A percentile compares a stretch with the other conserved stretches of the same genome.
These are phyloP conservation scores for Sugiyamaella sp. DNA, from an alignment of 1,139 yeast genomes.

Conservation along the genomic window DNA sequence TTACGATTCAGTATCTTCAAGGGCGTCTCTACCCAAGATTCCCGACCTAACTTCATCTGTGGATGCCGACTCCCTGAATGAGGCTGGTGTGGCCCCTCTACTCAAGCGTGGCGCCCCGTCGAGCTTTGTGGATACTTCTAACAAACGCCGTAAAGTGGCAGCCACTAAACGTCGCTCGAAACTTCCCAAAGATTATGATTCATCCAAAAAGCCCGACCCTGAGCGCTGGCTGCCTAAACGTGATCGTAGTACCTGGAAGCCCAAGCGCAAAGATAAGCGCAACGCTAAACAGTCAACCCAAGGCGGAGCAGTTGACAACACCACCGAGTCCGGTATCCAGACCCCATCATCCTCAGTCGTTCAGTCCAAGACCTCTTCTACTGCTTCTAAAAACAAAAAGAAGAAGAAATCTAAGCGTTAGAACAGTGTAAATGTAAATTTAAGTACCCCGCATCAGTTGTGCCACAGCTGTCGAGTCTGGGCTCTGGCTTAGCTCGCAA, in stretches of 20 bases:
- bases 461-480: too few species aligned
- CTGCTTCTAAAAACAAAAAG: conserved; percentile 45
- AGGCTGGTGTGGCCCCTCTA: conserved; percentile 47
- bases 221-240: conserved; percentile 93
- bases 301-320: conserved; percentile 68
- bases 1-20: conserved; percentile 10
- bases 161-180: conserved; percentile 41
- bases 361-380: conserved; percentile 25
- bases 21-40: conserved; percentile 25
- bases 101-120: conserved; percentile 29
- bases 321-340: conserved; percentile 46
- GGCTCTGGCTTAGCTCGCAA: too few species aligned
- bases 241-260: conserved; percentile 81
- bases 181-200: conserved; percentile 49
- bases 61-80: conserved; percentile 47
- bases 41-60: conserved; percentile 46
- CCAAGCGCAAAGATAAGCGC: conserved; percentile 58
- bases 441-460: too few species aligned
- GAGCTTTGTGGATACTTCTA: conserved; percentile 23
- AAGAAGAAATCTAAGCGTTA: conserved; percentile 49
- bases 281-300: conserved; percentile 51
- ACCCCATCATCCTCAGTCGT: conserved; percentile 32
- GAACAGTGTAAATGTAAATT: too few species aligned
- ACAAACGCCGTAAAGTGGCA: conserved; percentile 46
- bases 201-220: conserved; percentile 50